Evolutionary conservation across 805 yeast genomes (phyloP).

Genomic region (Suhomyces kilbournensis): DNA sequence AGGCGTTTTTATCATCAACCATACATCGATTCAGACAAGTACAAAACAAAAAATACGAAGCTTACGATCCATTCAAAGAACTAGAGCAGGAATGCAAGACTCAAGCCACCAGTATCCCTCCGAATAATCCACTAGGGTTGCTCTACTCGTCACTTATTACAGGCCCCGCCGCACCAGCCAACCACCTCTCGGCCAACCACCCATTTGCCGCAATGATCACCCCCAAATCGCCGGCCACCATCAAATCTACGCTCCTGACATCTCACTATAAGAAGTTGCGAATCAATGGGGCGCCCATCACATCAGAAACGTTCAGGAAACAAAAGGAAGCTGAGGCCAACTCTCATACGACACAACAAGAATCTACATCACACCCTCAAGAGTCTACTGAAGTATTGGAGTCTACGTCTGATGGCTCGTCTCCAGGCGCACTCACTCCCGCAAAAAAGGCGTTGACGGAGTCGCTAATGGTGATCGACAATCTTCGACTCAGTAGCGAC

Average conservation of each 20-base stretch:
- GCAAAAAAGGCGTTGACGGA: slow-evolving; percentile 8
- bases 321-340: background rate
- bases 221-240: slow-evolving; percentile 38
- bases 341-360: too few species aligned
- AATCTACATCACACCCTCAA: too few species aligned
- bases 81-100: background rate
- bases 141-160: slow-evolving; percentile 24
- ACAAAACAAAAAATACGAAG: slow-evolving; percentile 15
- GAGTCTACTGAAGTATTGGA: too few species aligned
- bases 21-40: slow-evolving; percentile 32
- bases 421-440: background rate
- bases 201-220: slow-evolving; percentile 17
- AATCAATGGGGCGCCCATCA: slow-evolving; percentile 37
- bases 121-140: slow-evolving; percentile 24
- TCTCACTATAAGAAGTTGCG: slow-evolving; percentile 43
- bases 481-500: slow-evolving; percentile 11
- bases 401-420: too few species aligned
- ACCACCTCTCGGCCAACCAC: background rate
- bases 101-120: background rate
- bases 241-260: slow-evolving; percentile 30
- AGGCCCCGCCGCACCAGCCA: slow-evolving; percentile 8
- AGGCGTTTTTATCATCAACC: slow-evolving; percentile 29
- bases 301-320: slow-evolving; percentile 17
- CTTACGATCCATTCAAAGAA: slow-evolving; percentile 8
- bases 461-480: slow-evolving; percentile 10